Evolutionary conservation across 192 early-diverging fungal species (phyloP).

Genomic region (Rhizophagus clarus): DNA sequence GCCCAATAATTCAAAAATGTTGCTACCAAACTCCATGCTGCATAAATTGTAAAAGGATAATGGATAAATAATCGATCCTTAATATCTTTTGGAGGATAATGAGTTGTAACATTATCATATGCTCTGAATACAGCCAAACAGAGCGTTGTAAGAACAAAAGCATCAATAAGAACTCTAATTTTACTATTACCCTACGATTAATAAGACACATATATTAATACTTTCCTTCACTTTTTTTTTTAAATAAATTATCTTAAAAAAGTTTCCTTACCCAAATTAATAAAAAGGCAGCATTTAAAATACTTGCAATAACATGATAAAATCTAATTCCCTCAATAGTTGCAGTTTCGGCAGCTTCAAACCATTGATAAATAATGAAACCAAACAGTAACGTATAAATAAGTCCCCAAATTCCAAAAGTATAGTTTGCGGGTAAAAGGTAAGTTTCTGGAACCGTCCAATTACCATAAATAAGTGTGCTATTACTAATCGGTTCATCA

Average conservation of each 20-base stretch:
- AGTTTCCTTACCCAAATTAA: conserved; percentile 5
- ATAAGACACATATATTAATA: neutral
- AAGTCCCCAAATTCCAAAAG: conserved; percentile 14
- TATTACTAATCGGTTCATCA: neutral
- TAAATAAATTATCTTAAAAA: neutral
- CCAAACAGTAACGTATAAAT: conserved; percentile 14
- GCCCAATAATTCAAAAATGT: conserved; percentile 36
- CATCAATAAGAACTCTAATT: neutral
- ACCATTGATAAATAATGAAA: conserved; percentile 30
- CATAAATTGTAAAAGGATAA: conserved; percentile 48
- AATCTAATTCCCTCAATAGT: conserved; percentile 15
- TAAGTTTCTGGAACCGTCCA: neutral
- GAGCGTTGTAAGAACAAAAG: neutral
- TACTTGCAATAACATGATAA: conserved; percentile 3
- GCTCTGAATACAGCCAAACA: neutral
- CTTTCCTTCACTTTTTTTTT: neutral
- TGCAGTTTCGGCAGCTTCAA: neutral
- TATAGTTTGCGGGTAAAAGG: neutral
- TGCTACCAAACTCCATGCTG: conserved; percentile 33
- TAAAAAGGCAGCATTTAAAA: neutral
- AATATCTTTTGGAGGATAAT: conserved; percentile 43
- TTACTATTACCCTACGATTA: neutral
- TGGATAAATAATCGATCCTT: conserved; percentile 42
- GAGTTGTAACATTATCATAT: conserved; percentile 36
- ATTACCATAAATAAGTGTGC: neutral